Evolutionary conservation across 768 basidiomycete species (phyloP), one percentile per base, ranked within the genome.

Genomic region (Suillus clintonianus): DNA sequence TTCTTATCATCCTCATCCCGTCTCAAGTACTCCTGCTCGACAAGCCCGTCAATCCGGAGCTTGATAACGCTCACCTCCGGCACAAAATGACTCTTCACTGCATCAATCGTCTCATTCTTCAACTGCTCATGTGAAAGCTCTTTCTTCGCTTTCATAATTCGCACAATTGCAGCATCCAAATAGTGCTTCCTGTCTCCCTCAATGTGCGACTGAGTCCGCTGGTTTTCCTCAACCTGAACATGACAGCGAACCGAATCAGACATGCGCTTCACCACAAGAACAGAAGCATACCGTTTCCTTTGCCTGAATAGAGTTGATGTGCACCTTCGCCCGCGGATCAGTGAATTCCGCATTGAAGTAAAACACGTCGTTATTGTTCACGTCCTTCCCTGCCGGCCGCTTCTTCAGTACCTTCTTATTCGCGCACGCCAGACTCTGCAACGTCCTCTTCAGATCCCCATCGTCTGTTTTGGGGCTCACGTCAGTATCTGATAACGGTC

Each of bases 301-400:
- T 17, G 89, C 91, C 75, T 98, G 97, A 56, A 99, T 97, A 24
- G 95, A 92, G 71, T 95, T 97, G 78, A 99, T 96, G 76, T 93
- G 93, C 45, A 99, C 85, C 69, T 89, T 92, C 42, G 87, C 77
- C 47, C 86, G 83, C 8, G 89, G 82, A 69, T 97, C 91, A 34
- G 87, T 86, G 75, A 99, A 99, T 10, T 86, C 86, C 36, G 83
- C 79, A 73, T 98, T 97, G 80, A 90, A 95, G 37, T 78, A 76
- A 74, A 99, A 99, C 50, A 84, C 72, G 70, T 99, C 97, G 95
- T 74, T 79, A 39, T 89, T 86, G 34, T 86, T 74, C 43, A 99
- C 89, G 24, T 97, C 95, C 67, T 83, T 86, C 7, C 94, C 92
- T 0, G 75, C 73, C 0, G 97, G 95, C 9, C 84, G 76, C 76